These are phyloP conservation scores for Phialocephala subalpina DNA, from an alignment of 2,329 filamentous ascomycete species.

Conservation along the genomic window DNA sequence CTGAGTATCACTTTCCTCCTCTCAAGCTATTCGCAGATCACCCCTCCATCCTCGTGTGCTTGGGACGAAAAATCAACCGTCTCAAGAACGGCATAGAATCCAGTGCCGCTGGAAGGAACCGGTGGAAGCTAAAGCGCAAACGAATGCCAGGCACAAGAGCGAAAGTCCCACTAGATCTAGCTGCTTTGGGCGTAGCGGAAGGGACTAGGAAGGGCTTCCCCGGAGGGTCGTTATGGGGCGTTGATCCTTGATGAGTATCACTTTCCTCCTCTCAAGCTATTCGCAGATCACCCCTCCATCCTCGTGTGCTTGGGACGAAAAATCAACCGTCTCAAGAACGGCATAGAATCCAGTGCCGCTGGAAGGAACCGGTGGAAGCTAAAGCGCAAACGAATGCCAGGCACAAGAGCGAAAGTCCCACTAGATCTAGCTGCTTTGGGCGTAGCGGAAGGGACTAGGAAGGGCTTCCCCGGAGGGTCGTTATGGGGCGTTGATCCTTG, in stretches of 20 bases:
- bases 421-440: neutral
- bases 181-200: neutral
- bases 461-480: slow-evolving; percentile 35
- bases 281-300: neutral
- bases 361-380: slow-evolving; percentile 7
- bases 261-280: neutral
- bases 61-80: neutral
- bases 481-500: neutral
- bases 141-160: slow-evolving; percentile 34
- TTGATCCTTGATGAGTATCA: neutral
- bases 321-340: neutral
- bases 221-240: slow-evolving; percentile 25
- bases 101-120: slow-evolving; percentile 10
- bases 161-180: neutral
- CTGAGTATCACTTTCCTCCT: neutral
- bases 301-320: neutral
- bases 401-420: slow-evolving; percentile 21
- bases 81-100: neutral
- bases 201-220: slow-evolving; percentile 33
- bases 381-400: slow-evolving; percentile 30
- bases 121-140: slow-evolving; percentile 10
- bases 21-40: neutral
- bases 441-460: slow-evolving; percentile 21
- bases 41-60: neutral
- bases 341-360: neutral